A percentile compares a stretch with the other conserved stretches of the same genome.
phyloP scores from a whole-genome alignment of 441 rosid species.

The Syzygium syzygioides region DNA sequence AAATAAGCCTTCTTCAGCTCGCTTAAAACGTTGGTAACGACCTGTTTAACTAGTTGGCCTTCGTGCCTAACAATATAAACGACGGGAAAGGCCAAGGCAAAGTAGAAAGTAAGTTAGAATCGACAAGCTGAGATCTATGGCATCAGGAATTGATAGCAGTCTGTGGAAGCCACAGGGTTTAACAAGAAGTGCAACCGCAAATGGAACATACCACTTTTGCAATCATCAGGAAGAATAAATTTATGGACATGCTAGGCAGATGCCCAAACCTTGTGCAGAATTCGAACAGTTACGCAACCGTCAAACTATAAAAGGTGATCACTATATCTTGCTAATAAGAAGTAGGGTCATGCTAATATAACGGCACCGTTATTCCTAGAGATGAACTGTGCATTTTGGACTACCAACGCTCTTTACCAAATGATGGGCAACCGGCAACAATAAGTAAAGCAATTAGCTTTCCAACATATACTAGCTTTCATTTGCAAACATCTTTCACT shows the following conservation, averaged over 20 bases:
- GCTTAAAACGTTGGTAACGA: background rate
- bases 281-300: background rate
- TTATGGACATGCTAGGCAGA: background rate
- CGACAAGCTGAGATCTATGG: background rate
- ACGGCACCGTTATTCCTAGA: background rate
- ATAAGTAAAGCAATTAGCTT: background rate
- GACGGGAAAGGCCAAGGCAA: background rate
- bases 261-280: background rate
- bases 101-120: background rate
- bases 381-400: background rate
- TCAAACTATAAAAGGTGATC: background rate
- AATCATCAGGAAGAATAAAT: background rate
- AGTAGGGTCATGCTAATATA: background rate
- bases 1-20: background rate
- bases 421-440: background rate
- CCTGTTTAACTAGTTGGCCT: background rate
- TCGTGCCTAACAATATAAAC: background rate
- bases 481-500: background rate
- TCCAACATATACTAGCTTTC: background rate
- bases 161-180: background rate
- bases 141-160: background rate
- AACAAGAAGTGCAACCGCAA: background rate
- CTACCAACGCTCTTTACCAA: background rate
- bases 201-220: background rate
- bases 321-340: background rate